Base-by-base conservation (phyloP, 2,329 filamentous ascomycete genomes). In the Paracoccidioides brasiliensis region DNA sequence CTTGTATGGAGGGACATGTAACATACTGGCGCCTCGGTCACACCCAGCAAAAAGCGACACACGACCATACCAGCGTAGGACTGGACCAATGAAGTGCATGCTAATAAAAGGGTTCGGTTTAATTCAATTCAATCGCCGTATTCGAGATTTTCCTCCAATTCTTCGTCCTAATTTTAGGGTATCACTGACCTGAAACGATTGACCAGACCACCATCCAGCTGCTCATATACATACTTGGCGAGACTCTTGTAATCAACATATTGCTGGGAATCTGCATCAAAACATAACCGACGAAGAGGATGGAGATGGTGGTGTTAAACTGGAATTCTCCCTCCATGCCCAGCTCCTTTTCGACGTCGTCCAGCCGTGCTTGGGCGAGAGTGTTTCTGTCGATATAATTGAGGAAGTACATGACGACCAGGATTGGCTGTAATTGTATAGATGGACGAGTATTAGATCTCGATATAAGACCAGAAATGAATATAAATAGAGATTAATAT, bases 231-330 rank as follows among this genome's bases (percentile, higher is more conserved):
- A 59, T 57, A 50, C 58, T 60, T 41, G 58, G 60, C 6, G 57
- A 43, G 40, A 60, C 52, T 6, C 58, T 55, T 6, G 58, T 60
- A 33, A 61, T 60, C 38, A 61, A 37, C 60, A 61, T 61, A 53
- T 61, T 60, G 52, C 60, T 61, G 2, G 60, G 60, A 45, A 61
- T 49, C 40, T 61, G 54, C 12, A 57, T 58, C 40, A 53, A 33
- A 22, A 49, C 53, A 35, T 61, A 67, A 42, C 72, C 71, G 9
- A 72, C 71, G 56, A 74, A 75, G 5, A 74, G 61, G 53, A 74
- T 72, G 28, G 67, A 70, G n/a, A 74, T 68, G 54, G 68, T 68
- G n/a, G 72, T 74, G 57, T 74, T 68, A 60, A 73, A 75, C 59
- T 76, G 69, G 5, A 69, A 72, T 35, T 49, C 46, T 5, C 72